Conservation (phyloP, 2,329 filamentous ascomycete genomes). For the Epichloe gansuensis region DNA sequence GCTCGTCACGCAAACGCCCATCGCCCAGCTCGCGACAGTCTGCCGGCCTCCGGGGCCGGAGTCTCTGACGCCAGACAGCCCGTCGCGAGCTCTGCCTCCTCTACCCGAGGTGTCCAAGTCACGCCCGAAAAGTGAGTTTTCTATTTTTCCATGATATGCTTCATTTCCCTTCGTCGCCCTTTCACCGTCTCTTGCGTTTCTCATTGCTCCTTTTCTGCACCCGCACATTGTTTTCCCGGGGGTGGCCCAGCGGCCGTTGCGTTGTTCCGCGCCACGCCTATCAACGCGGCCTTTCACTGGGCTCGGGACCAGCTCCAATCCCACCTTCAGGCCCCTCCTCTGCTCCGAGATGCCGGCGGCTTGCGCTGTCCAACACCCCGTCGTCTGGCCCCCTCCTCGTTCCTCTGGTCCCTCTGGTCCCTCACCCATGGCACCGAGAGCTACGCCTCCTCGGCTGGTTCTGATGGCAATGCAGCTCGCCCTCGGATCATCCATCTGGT, state of each 20-base stretch:
- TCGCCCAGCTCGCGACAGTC: constrained; percentile 40
- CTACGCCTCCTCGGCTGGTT: too few relatives aligned
- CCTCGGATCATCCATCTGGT: too few relatives aligned
- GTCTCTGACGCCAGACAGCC: constrained; percentile 33
- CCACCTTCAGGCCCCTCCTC: constrained; percentile 1
- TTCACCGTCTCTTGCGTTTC: constrained; percentile 5
- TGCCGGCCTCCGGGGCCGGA: constrained; percentile 39
- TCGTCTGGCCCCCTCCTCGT: neutral
- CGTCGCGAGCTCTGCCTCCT: constrained; percentile 27
- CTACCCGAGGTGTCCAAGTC: constrained; percentile 35
- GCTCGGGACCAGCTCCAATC: constrained; percentile 2
- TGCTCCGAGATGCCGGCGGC: constrained; percentile 7
- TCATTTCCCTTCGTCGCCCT: neutral
- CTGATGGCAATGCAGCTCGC: too few relatives aligned
- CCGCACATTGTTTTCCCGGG: neutral
- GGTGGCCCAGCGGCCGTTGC: constrained; percentile 3
- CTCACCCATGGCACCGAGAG: too few relatives aligned
- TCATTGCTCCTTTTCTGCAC: neutral
- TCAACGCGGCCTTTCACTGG: constrained; percentile 1
- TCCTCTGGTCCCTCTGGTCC: neutral
- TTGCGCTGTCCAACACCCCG: neutral
- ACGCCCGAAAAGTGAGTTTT: constrained; percentile 43
- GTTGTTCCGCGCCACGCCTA: constrained; percentile 2
- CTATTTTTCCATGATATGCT: constrained; percentile 2
- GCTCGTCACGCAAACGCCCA: constrained; percentile 35